Evolutionary conservation across 176 grass and related monocot genomes (phyloP).

Genomic region (Ensete ventricosum): DNA sequence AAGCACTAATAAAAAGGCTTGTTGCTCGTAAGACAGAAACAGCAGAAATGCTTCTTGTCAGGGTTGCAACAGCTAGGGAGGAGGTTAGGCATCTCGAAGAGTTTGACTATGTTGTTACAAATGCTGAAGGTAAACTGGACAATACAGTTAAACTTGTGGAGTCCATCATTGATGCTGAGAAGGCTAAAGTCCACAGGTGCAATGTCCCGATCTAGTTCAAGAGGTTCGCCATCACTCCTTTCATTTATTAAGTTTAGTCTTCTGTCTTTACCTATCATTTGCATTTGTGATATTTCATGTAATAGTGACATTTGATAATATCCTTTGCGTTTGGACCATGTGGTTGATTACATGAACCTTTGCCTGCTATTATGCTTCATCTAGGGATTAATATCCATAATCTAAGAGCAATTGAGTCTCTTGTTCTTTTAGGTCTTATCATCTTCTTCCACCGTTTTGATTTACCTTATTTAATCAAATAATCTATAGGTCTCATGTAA

Average conservation of each 20-base stretch:
- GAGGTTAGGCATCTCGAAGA: conserved; percentile 53
- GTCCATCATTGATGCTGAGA: conserved; percentile 91
- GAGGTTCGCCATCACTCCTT: background rate
- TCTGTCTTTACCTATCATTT: background rate
- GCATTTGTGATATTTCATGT: background rate
- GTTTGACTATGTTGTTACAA: conserved; percentile 85
- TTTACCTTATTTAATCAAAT: too few relatives aligned
- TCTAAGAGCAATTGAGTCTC: too few relatives aligned
- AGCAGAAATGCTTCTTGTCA: conserved; percentile 87
- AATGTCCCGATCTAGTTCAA: conserved; percentile 44
- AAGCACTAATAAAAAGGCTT: conserved; percentile 75
- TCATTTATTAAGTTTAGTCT: background rate
- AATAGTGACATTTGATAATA: background rate
- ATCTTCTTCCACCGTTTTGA: too few relatives aligned
- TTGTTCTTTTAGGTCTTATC: too few relatives aligned
- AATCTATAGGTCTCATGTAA: too few relatives aligned
- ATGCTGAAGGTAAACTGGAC: conserved; percentile 84
- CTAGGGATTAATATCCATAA: too few relatives aligned
- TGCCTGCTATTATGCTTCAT: too few relatives aligned
- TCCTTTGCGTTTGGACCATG: too few relatives aligned
- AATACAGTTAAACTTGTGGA: conserved; percentile 64
- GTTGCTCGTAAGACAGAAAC: conserved; percentile 87
- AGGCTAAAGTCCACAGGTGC: conserved; percentile 55
- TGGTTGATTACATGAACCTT: too few relatives aligned
- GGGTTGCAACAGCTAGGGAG: conserved; percentile 79